Base-by-base conservation (phyloP, 208 protist species). In the Porcisia deanei region DNA sequence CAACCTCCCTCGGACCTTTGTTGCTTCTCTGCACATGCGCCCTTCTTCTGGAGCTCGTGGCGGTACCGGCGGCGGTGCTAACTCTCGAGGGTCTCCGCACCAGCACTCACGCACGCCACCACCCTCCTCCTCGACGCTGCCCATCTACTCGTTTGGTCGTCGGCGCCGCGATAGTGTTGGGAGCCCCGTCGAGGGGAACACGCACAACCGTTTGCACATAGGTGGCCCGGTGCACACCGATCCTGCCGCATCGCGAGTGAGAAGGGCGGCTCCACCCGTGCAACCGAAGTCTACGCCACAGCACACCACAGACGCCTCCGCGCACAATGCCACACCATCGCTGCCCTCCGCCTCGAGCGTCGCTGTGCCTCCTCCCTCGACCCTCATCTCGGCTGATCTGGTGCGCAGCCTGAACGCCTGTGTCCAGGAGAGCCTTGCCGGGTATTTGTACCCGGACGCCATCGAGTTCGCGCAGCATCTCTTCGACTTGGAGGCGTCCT, bases 401-500 rank as follows among this genome's bases (percentile, higher is more conserved):
- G 45, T 77, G 61, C 57, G 30, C 60, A 74, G 79, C 41, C 79
- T 85, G 64, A 43, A 63, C 30, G 59, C 75, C 18, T 73, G 76
- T 34, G 81, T 97, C n/a, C 67, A 85, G 22, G 87, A 94, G 34
- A 94, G 87, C 55, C 81, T 97, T 16, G 37, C 74, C 39, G 71
- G 66, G 30, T 90, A 94, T 75, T 57, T 98, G 49, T 91, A 89
- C 69, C 47, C 68, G 12, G 97, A 98, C 83, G 94, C 94, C 53
- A 87, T 97, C 73, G 98, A 97, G 70, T 89, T 95, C 39, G 91
- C 97, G 4, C 94, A 98, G 77, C 86, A 91, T 9, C 86, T 98
- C 37, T 89, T 88, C 72, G 89, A 95, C 66, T 45, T 92, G 43
- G 57, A 73, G 10, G 59, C 83, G 39, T 85, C 73, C 58, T 83